A percentile compares a stretch with the other conserved stretches of the same genome.
Evolutionary conservation across 768 basidiomycete genomes (phyloP).

Genomic region (Lentinula sp.): DNA sequence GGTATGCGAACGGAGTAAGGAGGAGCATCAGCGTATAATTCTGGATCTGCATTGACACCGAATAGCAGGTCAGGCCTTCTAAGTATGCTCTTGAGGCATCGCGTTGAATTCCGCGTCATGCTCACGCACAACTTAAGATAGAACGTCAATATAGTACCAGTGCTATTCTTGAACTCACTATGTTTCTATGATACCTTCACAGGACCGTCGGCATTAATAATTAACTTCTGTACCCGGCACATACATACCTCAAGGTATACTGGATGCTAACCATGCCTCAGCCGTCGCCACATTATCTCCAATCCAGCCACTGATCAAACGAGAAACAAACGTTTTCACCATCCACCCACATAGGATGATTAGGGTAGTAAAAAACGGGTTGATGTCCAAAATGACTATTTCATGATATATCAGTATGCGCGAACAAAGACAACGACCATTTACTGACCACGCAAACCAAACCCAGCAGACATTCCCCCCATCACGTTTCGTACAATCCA

Average conservation of each 20-base stretch:
- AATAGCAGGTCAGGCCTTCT: background rate
- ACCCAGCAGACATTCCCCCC: constrained; percentile 84
- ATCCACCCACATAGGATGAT: constrained; percentile 73
- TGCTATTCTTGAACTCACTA: background rate
- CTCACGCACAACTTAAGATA: background rate
- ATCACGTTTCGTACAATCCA: constrained; percentile 82
- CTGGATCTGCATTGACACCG: background rate
- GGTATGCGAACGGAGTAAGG: background rate
- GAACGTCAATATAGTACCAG: background rate
- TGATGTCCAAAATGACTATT: constrained; percentile 71
- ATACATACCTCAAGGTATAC: constrained; percentile 49
- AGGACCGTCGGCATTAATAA: background rate
- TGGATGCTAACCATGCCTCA: constrained; percentile 78
- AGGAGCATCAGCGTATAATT: background rate
- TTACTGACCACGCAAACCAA: constrained; percentile 67
- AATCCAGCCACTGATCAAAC: constrained; percentile 61
- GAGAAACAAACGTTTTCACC: constrained; percentile 58
- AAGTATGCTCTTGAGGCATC: background rate
- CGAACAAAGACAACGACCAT: background rate
- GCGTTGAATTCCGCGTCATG: background rate
- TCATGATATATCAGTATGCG: background rate
- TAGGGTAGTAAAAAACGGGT: constrained; percentile 68
- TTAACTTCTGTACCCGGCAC: background rate
- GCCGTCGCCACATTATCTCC: constrained; percentile 49
- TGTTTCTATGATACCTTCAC: background rate